These are phyloP conservation scores for Nicotiana attenuata DNA, from an alignment of 257 asterid genomes.

Conservation along the genomic window DNA sequence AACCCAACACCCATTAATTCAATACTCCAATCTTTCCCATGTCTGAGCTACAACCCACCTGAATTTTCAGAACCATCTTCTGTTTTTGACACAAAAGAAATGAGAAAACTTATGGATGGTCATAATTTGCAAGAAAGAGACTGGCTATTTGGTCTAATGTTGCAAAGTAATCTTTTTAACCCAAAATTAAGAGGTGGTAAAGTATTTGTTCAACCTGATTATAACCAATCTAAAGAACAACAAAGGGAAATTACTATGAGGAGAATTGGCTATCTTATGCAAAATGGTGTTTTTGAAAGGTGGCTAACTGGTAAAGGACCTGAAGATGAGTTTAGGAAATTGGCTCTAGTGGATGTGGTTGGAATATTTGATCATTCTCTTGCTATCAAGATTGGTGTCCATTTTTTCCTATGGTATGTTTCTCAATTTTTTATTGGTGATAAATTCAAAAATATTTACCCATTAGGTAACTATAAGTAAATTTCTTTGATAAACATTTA, in stretches of 20 bases:
- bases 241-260: slow-evolving; percentile 95
- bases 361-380: slow-evolving; percentile 85
- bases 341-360: slow-evolving; percentile 74
- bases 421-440: too few species aligned
- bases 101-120: slow-evolving; percentile 75
- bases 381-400: slow-evolving; percentile 78
- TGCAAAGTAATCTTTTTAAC: slow-evolving; percentile 74
- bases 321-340: slow-evolving; percentile 71
- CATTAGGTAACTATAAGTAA: too few species aligned
- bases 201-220: slow-evolving; percentile 70
- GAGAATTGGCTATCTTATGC: slow-evolving; percentile 64
- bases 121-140: slow-evolving; percentile 76
- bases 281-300: slow-evolving; percentile 68
- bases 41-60: slow-evolving; percentile 75
- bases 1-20: slow-evolving; percentile 11
- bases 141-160: slow-evolving; percentile 69
- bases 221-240: slow-evolving; percentile 89
- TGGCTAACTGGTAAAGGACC: slow-evolving; percentile 75
- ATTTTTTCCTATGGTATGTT: slow-evolving; percentile 74
- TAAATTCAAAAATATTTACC: too few species aligned
- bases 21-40: slow-evolving; percentile 41
- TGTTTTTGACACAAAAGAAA: slow-evolving; percentile 47
- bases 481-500: too few species aligned
- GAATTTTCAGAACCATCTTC: slow-evolving; percentile 48
- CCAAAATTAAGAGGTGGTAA: slow-evolving; percentile 67